Base-by-base conservation (phyloP, 2,329 filamentous ascomycete genomes). In the Cladosporium sp. region DNA sequence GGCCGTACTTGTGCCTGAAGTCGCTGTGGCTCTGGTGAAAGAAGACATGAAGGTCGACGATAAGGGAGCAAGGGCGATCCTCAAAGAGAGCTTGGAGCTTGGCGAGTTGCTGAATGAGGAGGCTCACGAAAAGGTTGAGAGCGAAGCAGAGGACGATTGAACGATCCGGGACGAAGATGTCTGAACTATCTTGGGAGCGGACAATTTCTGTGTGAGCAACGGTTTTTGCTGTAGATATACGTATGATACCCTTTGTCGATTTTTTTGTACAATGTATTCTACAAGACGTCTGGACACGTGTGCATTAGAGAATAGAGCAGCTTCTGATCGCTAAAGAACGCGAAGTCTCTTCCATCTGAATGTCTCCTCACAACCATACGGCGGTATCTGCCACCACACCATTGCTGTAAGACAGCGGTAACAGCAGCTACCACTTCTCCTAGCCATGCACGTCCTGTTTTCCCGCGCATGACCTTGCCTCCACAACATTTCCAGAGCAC, bases 1-100 rank as follows among this genome's bases (percentile, higher is more conserved):
- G 52, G 70, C 72, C 12, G 76, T 79, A 1, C 67, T 79, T 2
- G 76, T 78, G 36, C 77, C 77, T 1, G 77, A 79, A 66, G 65
- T 79, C n/a, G 76, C 75, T 5, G 65, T 75, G 41, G 64, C 68
- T 18, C 69, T 79, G 3, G 72, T 79, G 24, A 74, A 70, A 67
- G 75, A 78, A 47, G 77, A 79, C 61, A 69, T 76, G 70, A 47
- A 65, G 1, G 65, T 75, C 6, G 67, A 67, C n/a, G 70, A 66
- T 21, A 62, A 60, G 11, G 57, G 67, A 28, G 75, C 75, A 2
- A 65, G 70, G 54, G 59, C 66, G 21, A 65, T 78, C 2, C 65
- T 78, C 6, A 66, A 59, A 2, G 74, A 76, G 54, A 78, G 76
- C 52, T 68, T 68, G 15, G 74, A 74, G 62, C 63, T 77, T 10